phyloP scores from a whole-genome alignment of 2,329 filamentous ascomycete species.

The Mollisia scopiformis region DNA sequence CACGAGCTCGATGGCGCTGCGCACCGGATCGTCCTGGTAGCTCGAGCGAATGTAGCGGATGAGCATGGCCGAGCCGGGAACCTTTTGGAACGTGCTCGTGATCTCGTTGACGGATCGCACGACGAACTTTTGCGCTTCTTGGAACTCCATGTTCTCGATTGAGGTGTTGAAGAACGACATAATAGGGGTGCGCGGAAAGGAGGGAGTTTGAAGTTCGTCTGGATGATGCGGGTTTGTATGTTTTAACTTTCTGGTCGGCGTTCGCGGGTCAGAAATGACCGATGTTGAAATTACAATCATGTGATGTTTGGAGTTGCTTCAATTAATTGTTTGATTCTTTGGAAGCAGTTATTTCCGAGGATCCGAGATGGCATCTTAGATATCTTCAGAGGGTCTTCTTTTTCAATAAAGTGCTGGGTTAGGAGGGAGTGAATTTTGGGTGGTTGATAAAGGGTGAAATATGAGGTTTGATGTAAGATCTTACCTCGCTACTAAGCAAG shows the following conservation, averaged over 20 bases:
- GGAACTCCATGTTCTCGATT: conserved; percentile 59
- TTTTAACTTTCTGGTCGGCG: conserved; percentile 2
- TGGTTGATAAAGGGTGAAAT: no score
- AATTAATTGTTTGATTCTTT: neutral
- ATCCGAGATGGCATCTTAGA: no score
- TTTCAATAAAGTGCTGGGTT: no score
- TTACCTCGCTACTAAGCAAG: no score
- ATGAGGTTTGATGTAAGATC: no score
- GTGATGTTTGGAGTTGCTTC: neutral
- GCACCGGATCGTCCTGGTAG: conserved; percentile 95
- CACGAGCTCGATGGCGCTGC: conserved; percentile 90
- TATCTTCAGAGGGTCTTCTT: no score
- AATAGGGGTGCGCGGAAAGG: no score
- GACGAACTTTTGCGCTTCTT: conserved; percentile 59
- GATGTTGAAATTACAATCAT: neutral
- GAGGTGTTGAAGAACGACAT: conserved; percentile 23
- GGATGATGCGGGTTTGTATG: neutral
- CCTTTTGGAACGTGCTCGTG: conserved; percentile 76
- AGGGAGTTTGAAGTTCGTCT: neutral
- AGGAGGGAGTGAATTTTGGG: no score
- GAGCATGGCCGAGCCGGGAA: conserved; percentile 92
- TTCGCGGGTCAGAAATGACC: neutral
- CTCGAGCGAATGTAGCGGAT: conserved; percentile 95
- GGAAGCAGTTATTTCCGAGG: no score
- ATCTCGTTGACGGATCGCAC: conserved; percentile 55